Evolutionary conservation across 495 filamentous ascomycete genomes (phyloP).

Genomic region (Stereocaulon alpinum): DNA sequence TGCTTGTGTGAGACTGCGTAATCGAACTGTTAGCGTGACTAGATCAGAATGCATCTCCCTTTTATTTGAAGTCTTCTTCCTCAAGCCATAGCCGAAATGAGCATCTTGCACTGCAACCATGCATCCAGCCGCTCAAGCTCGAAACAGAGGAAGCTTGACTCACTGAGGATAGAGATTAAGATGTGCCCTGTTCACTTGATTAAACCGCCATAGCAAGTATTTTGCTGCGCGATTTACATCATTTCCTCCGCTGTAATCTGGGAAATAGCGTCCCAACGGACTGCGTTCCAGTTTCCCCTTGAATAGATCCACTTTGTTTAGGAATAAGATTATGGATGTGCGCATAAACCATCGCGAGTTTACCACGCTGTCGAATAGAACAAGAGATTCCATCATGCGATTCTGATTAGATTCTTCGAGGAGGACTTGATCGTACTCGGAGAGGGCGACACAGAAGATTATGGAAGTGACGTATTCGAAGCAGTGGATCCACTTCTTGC

Average conservation of each 20-base stretch:
- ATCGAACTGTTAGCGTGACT: neutral
- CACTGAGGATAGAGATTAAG: conserved; percentile 97
- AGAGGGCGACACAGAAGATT: conserved; percentile 96
- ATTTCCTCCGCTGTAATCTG: conserved; percentile 93
- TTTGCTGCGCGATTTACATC: conserved; percentile 97
- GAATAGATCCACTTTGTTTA: conserved; percentile 98
- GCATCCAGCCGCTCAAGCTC: conserved; percentile 6
- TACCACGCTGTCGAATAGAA: conserved; percentile 98
- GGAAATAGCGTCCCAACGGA: conserved; percentile 87
- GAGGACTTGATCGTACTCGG: conserved; percentile 96
- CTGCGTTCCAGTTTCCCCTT: conserved; percentile 83
- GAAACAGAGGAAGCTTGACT: conserved; percentile 35
- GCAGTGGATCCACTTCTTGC: conserved; percentile 99
- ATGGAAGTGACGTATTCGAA: conserved; percentile 99
- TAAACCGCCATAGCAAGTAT: conserved; percentile 96
- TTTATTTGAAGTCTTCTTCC: neutral
- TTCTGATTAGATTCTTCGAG: conserved; percentile 98
- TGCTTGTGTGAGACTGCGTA: conserved; percentile 80
- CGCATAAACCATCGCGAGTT: conserved; percentile 99
- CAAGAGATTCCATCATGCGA: conserved; percentile 96
- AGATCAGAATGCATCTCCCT: neutral
- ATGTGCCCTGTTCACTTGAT: conserved; percentile 94
- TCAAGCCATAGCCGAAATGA: neutral
- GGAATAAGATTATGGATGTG: conserved; percentile 94
- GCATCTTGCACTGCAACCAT: neutral